Base-by-base conservation (phyloP, 2,329 filamentous ascomycete genomes). In the Dothideomycetes sp. region DNA sequence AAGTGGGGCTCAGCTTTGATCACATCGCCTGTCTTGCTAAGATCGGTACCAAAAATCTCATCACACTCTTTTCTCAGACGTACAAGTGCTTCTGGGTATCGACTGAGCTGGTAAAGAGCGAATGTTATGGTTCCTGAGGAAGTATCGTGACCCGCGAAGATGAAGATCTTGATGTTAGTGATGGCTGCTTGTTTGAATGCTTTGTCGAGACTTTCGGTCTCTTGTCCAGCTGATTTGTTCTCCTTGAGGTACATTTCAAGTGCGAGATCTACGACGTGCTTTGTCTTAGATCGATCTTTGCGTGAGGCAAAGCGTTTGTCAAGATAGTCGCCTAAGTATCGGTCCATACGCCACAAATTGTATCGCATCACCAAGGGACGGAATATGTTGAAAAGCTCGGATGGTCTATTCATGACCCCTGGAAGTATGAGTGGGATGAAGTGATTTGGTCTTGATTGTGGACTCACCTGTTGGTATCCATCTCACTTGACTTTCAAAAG, bases 21-120 rank as follows among this genome's bases (percentile, higher is more conserved):
- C 19, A 60, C 53, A 2, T 53, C 49, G 20, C 61, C 63, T 0
- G 62, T 60, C 4, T 54, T 53, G 4, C 58, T 49, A 0, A 62
- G 60, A 6, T 54, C 53, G 3, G 58, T 49, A 9, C 70, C 67
- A 29, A 76, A 67, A n/a, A 77, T 59, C 2, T 57, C 55, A 47
- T 73, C 67, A 47, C 73, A 70, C 51, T 79, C 74, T 16, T 60
- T 53, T 17, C 62, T 55, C 20, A 71, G 57, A 3, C 55, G 55
- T 3, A 47, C 48, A 19, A 64, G 52, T 13, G 52, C 51, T 5
- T 52, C 44, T 2, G 59, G 60, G 33, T 61, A 43, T 20, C 55
- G 52, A 24, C 57, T 55, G 4, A 68, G 59, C 22, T 64, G 58
- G 50, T 67, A 62, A 43, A 60, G 57, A 16, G 55, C 54, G 46